Base-by-base conservation (phyloP, 192 early-diverging fungal species). In the Spizellomyces punctatus region DNA sequence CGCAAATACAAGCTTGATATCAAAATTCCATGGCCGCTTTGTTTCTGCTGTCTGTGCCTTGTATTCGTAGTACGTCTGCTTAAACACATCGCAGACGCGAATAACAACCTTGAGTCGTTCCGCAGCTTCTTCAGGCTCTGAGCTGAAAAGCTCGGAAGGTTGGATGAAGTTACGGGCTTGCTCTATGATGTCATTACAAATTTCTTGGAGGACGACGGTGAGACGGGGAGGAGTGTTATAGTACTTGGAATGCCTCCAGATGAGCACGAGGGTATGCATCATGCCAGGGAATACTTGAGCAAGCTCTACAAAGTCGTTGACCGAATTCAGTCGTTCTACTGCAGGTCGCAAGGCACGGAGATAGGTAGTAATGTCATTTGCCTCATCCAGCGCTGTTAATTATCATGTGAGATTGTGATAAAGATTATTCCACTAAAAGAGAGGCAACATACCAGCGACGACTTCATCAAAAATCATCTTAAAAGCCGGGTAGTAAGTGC, bases 401-500 rank as follows among this genome's bases (percentile, higher is more conserved):
- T 17, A 19, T 19, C n/a, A 42, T 14, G 45, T 65, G 12, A 65
- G 41, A 1, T 0, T 50, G 22, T 46, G 54, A 19, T 21, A 48
- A 54, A 36, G 4, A 5, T 14, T 14, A 46, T 41, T n/a, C 7
- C 42, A 17, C 36, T 46, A 10, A 14, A 17, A 5, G 0, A 4
- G 52, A 61, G 21, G 4, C 10, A 22, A 57, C 67, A 55, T 77
- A 87, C 86, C 84, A 56, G 78, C 79, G 8, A 86, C 86, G 43
- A 89, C 88, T 67, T 89, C 88, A 45, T 89, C 82, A 73, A 88
- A 83, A 17, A 89, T 89, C 76, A 81, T 81, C 65, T 78, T 74
- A 67, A 89, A 89, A 2, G 88, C 88, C n/a, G 88, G 86, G 59
- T 85, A 89, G 72, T 89, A 89, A n/a, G 87, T 89, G 68, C 86